Conservation (phyloP, 768 basidiomycete genomes). For the Termitomyces sp. region DNA sequence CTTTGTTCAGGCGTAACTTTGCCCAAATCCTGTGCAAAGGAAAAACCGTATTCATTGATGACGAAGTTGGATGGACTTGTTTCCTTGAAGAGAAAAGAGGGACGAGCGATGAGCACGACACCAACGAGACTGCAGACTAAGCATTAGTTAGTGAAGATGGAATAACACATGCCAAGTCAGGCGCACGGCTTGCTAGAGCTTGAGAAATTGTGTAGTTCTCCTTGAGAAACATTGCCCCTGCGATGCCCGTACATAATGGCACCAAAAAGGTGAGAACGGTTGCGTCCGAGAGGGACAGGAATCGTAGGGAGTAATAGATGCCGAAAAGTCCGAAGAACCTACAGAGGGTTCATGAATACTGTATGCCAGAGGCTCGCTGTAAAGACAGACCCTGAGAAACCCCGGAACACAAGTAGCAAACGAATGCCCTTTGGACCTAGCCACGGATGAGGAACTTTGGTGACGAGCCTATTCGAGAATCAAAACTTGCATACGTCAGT, state of each 20-base stretch:
- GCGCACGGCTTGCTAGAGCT: constrained; percentile 42
- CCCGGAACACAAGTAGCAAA: constrained; percentile 48
- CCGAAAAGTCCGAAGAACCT: constrained; percentile 57
- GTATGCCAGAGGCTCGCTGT: not conserved
- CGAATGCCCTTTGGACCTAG: constrained; percentile 70
- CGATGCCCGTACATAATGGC: constrained; percentile 59
- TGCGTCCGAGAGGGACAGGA: constrained; percentile 74
- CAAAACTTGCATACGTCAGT: not conserved
- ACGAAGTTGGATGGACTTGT: not conserved
- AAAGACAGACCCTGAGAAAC: constrained; percentile 54
- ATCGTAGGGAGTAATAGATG: constrained; percentile 64
- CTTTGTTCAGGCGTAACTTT: constrained; percentile 33
- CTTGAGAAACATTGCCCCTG: constrained; percentile 56
- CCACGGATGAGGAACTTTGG: constrained; percentile 45
- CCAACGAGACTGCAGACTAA: constrained; percentile 65
- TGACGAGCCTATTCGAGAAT: constrained; percentile 29
- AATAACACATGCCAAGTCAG: not conserved
- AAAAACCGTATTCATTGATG: constrained; percentile 9
- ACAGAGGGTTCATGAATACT: not conserved
- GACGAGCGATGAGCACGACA: constrained; percentile 78
- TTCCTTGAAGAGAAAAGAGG: constrained; percentile 56
- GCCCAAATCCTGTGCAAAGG: constrained; percentile 17
- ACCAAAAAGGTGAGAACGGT: constrained; percentile 72
- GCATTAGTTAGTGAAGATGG: not conserved
- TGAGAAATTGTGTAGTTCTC: constrained; percentile 56